Evolutionary conservation across 2,329 filamentous ascomycete species (phyloP).

Genomic region (Phaeoacremonium minimum): DNA sequence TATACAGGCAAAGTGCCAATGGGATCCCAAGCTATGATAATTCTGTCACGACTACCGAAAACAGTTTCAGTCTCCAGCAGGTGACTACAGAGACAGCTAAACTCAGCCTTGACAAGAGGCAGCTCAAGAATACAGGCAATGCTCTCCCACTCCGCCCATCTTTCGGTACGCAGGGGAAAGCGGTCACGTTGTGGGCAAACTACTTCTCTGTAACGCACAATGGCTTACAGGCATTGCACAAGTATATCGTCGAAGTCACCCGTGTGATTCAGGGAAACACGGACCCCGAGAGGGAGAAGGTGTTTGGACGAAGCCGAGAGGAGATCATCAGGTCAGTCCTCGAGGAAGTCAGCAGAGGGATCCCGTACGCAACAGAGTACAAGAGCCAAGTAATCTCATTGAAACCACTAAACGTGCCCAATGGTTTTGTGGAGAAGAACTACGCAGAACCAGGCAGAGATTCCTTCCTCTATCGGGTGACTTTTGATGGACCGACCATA

Average conservation of each 20-base stretch:
- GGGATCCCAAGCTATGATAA: no score
- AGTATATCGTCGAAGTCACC: conserved; percentile 38
- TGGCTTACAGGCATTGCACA: conserved; percentile 28
- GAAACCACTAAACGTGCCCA: conserved; percentile 29
- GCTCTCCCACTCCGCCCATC: conserved; percentile 46
- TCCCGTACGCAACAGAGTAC: conserved; percentile 41
- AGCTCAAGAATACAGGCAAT: no score
- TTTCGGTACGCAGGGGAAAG: conserved; percentile 38
- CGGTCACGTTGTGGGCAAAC: conserved; percentile 48
- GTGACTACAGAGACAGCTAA: no score
- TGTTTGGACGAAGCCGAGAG: no score
- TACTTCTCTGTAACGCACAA: conserved; percentile 43
- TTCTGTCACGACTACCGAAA: no score
- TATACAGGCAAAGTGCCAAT: no score
- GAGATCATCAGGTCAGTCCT: conserved; percentile 34
- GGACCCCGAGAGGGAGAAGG: conserved; percentile 37
- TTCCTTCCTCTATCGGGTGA: conserved; percentile 32
- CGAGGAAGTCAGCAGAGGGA: conserved; percentile 22
- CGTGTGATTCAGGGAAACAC: conserved; percentile 12
- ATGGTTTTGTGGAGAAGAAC: conserved; percentile 22
- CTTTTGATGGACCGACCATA: conserved; percentile 33
- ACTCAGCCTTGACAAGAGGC: no score
- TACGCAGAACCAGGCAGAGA: conserved; percentile 26
- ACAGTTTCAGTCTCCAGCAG: no score
- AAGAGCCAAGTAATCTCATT: conserved; percentile 42